These are phyloP conservation scores for Pichia pseudocactophila DNA, from an alignment of 805 yeast species.

Conservation along the genomic window DNA sequence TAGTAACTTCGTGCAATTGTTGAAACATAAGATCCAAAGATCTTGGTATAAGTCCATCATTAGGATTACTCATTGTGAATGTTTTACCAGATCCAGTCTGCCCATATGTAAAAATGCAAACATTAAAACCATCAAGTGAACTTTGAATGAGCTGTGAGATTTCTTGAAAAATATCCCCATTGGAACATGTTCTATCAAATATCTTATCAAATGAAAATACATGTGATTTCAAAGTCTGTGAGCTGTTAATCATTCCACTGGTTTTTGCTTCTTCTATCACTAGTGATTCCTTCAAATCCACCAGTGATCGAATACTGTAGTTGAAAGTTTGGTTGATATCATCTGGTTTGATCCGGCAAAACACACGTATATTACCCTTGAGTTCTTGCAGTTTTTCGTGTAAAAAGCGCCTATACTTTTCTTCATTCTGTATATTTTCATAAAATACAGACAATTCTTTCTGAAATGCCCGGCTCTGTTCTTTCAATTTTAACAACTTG, in stretches of 20 bases:
- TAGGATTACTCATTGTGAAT: slow-evolving; percentile 67
- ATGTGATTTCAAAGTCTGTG: slow-evolving; percentile 12
- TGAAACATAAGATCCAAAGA: slow-evolving; percentile 65
- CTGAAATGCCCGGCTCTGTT: slow-evolving; percentile 18
- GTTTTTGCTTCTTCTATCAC: slow-evolving; percentile 25
- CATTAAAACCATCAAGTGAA: slow-evolving; percentile 82
- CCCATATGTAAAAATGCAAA: slow-evolving; percentile 93
- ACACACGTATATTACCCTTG: slow-evolving; percentile 88
- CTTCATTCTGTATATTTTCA: slow-evolving; percentile 23
- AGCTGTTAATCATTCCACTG: neutral
- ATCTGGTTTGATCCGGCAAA: slow-evolving; percentile 74
- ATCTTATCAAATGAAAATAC: slow-evolving; percentile 71
- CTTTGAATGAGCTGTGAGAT: slow-evolving; percentile 79
- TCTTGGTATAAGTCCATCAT: slow-evolving; percentile 74
- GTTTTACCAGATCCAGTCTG: slow-evolving; percentile 97
- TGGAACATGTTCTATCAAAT: slow-evolving; percentile 46
- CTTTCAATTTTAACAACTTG: slow-evolving; percentile 1
- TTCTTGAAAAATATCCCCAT: slow-evolving; percentile 68
- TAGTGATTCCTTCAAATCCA: slow-evolving; percentile 8
- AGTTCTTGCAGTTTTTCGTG: slow-evolving; percentile 77
- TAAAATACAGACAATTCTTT: slow-evolving; percentile 21
- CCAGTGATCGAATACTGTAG: slow-evolving; percentile 8
- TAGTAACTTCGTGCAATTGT: slow-evolving; percentile 36
- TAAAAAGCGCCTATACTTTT: slow-evolving; percentile 40
- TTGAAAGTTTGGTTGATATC: slow-evolving; percentile 8